A percentile compares a stretch with the other conserved stretches of the same genome.
phyloP scores from a whole-genome alignment of 805 yeast species.

The Kodamaea sagamina region DNA sequence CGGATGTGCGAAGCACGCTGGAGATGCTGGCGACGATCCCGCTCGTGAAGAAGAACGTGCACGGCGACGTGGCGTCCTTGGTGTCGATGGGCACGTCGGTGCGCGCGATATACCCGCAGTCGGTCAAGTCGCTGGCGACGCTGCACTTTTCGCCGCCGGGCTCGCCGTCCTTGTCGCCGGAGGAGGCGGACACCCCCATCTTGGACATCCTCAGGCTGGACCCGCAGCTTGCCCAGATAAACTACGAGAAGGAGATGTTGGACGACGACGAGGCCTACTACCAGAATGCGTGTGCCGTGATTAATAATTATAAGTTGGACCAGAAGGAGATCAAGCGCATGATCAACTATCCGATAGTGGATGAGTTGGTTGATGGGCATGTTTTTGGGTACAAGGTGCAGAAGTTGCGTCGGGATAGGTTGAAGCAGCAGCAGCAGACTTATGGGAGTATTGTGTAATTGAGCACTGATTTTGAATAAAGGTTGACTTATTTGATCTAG shows the following conservation, averaged over 20 bases:
- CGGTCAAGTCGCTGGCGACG: conserved; percentile 14
- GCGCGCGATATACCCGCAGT: conserved; percentile 28
- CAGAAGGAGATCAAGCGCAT: conserved; percentile 36
- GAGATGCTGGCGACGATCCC: conserved; percentile 20
- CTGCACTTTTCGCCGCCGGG: conserved; percentile 20
- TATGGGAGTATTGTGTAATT: conserved; percentile 33
- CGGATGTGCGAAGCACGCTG: conserved; percentile 29
- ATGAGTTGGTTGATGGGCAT: conserved; percentile 41
- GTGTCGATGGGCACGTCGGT: conserved; percentile 33
- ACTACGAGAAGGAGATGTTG: conserved; percentile 35
- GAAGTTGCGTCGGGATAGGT: conserved; percentile 33
- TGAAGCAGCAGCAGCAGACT: conserved; percentile 11
- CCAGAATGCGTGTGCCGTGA: conserved; percentile 30
- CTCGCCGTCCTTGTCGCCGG: conserved; percentile 18
- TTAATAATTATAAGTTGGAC: conserved; percentile 36
- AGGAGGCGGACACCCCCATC: conserved; percentile 9
- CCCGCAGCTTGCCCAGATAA: conserved; percentile 17
- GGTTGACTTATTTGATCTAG: conserved; percentile 7
- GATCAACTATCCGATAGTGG: conserved; percentile 47
- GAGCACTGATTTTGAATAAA: background rate
- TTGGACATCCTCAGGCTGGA: conserved; percentile 12
- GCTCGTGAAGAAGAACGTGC: conserved; percentile 1
- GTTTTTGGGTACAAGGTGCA: conserved; percentile 44
- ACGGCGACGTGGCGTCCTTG: conserved; percentile 28
- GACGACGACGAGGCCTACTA: conserved; percentile 42